Percentiles rank a stretch among this genome's conserved stretches.
Conservation (phyloP, 306 rosid species). For the Citrullus mucosospermus region DNA sequence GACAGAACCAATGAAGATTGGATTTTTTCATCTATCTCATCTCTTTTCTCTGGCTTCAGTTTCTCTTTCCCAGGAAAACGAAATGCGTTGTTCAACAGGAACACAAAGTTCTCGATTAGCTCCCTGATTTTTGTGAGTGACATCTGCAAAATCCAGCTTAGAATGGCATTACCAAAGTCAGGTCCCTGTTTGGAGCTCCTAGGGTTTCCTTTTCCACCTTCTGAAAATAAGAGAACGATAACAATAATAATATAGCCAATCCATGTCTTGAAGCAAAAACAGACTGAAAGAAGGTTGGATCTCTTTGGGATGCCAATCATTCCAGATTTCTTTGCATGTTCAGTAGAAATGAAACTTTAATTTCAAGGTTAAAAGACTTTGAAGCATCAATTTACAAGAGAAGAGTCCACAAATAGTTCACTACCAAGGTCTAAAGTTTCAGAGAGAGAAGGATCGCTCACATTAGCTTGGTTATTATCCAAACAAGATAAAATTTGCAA, state of each 20-base stretch:
- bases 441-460: background rate
- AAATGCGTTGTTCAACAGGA: slow-evolving; percentile 32
- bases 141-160: slow-evolving; percentile 33
- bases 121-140: slow-evolving; percentile 33
- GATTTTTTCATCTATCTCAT: slow-evolving; percentile 29
- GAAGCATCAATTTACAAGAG: background rate
- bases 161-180: slow-evolving; percentile 16
- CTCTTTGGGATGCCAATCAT: background rate
- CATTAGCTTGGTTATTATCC: background rate
- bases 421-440: background rate
- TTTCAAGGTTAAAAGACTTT: background rate
- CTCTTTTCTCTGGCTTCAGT: slow-evolving; percentile 4
- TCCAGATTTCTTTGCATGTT: too few species aligned
- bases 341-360: too few species aligned
- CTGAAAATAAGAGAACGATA: background rate
- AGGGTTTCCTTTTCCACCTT: slow-evolving; percentile 20
- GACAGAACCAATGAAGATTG: slow-evolving; percentile 44
- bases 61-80: slow-evolving; percentile 14
- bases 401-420: background rate
- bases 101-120: slow-evolving; percentile 31
- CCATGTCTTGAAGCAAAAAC: background rate
- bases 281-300: background rate
- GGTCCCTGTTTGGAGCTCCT: slow-evolving; percentile 12
- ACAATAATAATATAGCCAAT: background rate
- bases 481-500: background rate